phyloP scores from a whole-genome alignment of 495 filamentous ascomycete genomes.

The Bacidia gigantensis region DNA sequence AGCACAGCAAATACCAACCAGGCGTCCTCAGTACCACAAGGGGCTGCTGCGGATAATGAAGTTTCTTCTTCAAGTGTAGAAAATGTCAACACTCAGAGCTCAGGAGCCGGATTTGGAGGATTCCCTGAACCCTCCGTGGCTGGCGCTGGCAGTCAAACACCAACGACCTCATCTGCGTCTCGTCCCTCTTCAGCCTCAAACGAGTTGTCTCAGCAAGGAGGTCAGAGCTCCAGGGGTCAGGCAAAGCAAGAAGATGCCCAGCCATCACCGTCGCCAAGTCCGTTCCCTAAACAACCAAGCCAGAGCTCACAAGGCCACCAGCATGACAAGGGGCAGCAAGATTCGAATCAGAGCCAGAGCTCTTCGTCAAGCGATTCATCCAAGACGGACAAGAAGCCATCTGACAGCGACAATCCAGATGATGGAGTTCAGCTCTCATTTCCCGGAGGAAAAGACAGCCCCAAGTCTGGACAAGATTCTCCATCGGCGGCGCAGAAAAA shows the following conservation, averaged over 20 bases:
- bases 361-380: neutral
- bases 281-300: neutral
- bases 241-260: neutral
- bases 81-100: neutral
- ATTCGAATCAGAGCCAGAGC: neutral
- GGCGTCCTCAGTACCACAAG: neutral
- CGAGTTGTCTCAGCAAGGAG: neutral
- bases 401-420: neutral
- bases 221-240: neutral
- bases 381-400: no score
- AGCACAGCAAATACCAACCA: neutral
- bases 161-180: neutral
- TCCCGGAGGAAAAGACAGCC: neutral
- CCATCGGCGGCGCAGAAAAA: conserved; percentile 2
- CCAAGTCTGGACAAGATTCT: neutral
- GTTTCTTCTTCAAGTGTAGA: neutral
- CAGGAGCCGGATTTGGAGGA: neutral
- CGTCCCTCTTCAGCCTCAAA: neutral
- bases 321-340: neutral
- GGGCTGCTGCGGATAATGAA: neutral
- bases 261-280: neutral
- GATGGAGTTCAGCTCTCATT: conserved; percentile 5
- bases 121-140: neutral
- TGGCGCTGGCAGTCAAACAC: neutral
- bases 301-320: neutral